phyloP scores from a whole-genome alignment of 495 filamentous ascomycete genomes.

The Xylaria acuta region DNA sequence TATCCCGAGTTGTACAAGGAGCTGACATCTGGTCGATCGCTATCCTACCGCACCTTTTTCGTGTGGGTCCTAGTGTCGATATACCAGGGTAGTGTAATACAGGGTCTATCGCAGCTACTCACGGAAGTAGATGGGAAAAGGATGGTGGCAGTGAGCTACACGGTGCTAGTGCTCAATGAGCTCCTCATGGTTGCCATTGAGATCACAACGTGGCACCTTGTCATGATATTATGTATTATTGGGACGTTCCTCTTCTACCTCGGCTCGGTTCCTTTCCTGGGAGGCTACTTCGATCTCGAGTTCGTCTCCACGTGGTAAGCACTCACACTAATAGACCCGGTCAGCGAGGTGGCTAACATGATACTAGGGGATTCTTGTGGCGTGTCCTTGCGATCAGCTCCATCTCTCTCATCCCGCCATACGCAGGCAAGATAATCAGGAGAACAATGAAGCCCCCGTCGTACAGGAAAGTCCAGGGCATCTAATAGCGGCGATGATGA shows the following conservation, averaged over 20 bases:
- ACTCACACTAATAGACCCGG: not conserved
- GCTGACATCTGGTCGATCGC: conserved; percentile 78
- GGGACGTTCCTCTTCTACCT: conserved; percentile 83
- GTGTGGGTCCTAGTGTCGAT: conserved; percentile 95
- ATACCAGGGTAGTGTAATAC: conserved; percentile 94
- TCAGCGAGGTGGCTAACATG: conserved; percentile 27
- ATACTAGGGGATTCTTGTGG: conserved; percentile 80
- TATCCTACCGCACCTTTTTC: conserved; percentile 94
- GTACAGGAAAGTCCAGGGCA: conserved; percentile 91
- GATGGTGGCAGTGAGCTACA: conserved; percentile 92
- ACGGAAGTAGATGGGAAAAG: conserved; percentile 70
- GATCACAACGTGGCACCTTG: conserved; percentile 94
- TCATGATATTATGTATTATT: conserved; percentile 85
- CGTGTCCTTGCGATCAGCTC: conserved; percentile 78
- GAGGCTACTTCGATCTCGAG: conserved; percentile 85
- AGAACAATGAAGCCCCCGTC: conserved; percentile 89
- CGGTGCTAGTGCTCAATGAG: conserved; percentile 91
- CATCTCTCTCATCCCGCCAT: conserved; percentile 84
- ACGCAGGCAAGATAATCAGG: conserved; percentile 80
- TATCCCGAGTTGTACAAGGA: conserved; percentile 99
- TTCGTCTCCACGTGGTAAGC: conserved; percentile 73
- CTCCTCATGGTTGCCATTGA: conserved; percentile 95
- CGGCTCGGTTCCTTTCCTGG: conserved; percentile 84
- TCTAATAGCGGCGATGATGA: conserved; percentile 33
- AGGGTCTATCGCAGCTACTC: conserved; percentile 88